These are phyloP conservation scores for Dictyostelium capitatum DNA, from an alignment of 78 protist genomes.

Conservation along the genomic window DNA sequence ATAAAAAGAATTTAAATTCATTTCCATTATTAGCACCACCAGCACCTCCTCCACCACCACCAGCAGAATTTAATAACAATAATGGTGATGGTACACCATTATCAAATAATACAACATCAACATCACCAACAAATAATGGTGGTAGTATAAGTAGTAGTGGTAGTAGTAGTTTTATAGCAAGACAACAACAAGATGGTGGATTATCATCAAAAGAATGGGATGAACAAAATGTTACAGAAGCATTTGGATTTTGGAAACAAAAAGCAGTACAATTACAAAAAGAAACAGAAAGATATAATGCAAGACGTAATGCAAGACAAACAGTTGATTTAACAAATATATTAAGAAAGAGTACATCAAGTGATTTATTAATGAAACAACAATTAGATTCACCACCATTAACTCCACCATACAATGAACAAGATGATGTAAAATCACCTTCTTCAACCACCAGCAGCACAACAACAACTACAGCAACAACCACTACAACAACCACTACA, in stretches of 20 bases:
- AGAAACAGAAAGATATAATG: conserved; percentile 39
- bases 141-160: neutral
- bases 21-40: conserved; percentile 63
- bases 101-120: no score
- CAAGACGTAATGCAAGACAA: conserved; percentile 39
- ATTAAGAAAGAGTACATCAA: conserved; percentile 6
- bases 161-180: neutral
- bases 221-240: conserved; percentile 74
- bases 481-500: conserved; percentile 3
- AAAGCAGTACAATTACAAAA: conserved; percentile 60
- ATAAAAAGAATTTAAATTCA: conserved; percentile 2
- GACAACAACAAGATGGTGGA: neutral
- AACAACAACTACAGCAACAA: conserved; percentile 15
- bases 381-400: neutral
- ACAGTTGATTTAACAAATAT: conserved; percentile 59
- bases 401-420: neutral
- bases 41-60: conserved; percentile 69
- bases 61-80: conserved; percentile 4
- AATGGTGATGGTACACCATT: neutral
- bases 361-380: neutral
- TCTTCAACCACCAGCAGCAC: neutral
- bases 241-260: conserved; percentile 81
- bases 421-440: neutral
- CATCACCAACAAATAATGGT: no score
- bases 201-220: conserved; percentile 48